phyloP scores from a whole-genome alignment of 495 filamentous ascomycete species.

The Hypomontagnella monticulosa region DNA sequence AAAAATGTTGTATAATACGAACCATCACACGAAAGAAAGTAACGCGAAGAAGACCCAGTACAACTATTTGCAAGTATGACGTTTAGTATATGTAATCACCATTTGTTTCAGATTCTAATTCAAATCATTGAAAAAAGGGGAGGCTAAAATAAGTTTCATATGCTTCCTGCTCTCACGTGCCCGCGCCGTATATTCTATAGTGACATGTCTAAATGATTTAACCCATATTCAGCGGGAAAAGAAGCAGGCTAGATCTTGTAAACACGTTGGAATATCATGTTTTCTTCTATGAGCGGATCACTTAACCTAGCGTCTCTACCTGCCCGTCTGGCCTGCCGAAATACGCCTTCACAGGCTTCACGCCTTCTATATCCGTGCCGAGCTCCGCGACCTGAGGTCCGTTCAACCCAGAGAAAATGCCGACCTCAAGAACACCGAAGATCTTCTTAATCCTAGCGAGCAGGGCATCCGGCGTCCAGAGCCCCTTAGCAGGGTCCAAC shows the following conservation, averaged over 20 bases:
- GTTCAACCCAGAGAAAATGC: conserved; percentile 84
- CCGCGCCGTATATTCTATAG: conserved; percentile 1
- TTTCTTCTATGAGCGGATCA: neutral
- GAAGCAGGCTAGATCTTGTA: neutral
- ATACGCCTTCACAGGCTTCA: conserved; percentile 92
- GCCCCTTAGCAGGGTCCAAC: conserved; percentile 64
- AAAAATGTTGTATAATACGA: conserved; percentile 46
- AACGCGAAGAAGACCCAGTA: conserved; percentile 37
- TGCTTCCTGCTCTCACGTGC: conserved; percentile 1
- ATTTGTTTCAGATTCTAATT: conserved; percentile 23
- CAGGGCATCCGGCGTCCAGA: conserved; percentile 82
- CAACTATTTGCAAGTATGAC: conserved; percentile 34
- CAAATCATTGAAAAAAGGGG: conserved; percentile 17
- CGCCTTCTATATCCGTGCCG: conserved; percentile 71
- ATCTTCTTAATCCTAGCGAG: conserved; percentile 79
- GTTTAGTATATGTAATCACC: conserved; percentile 47
- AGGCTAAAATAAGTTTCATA: neutral
- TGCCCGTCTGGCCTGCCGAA: conserved; percentile 89
- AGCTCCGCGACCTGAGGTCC: conserved; percentile 70
- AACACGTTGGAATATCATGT: neutral
- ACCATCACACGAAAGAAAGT: conserved; percentile 35
- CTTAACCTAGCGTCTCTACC: conserved; percentile 55
- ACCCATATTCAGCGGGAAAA: neutral
- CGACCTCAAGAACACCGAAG: conserved; percentile 89
- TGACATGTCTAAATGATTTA: neutral